Base-by-base conservation (phyloP, 2,329 filamentous ascomycete species). In the Colletotrichum karsti region DNA sequence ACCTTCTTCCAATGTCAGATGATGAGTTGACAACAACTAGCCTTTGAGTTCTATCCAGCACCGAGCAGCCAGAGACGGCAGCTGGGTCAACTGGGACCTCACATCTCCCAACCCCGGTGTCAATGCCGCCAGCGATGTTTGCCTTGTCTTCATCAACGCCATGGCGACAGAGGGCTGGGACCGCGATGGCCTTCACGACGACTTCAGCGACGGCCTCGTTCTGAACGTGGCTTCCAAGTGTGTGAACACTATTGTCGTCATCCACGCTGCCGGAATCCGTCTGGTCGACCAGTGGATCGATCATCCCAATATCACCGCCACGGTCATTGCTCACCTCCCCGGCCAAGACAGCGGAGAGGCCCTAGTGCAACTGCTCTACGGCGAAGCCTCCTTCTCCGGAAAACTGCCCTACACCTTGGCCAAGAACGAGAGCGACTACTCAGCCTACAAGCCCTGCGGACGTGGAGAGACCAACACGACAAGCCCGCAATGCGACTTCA, bases 121-220 rank as follows among this genome's bases (percentile, higher is more conserved):
- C 6, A 80, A 85, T 50, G 69, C 63, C 5, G 63, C 57, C 2
- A 83, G 85, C 2, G 86, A 94, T 72, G 84, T 93, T 6, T 96
- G 93, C 71, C 78, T 91, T 3, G 87, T 91, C 1, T 88, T 92
- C 70, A 86, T 88, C 70, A 92, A 92, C 73, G 87, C 84, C 13
- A 92, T 91, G 77, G 88, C 91, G 1, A 90, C 91, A 2, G 93
- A 97, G 79, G 92, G 91, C 0, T 91, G 85, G 71, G 85, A 93
- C 67, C 84, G 89, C 51, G 81, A 87, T 0, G 84, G 83, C 7
- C 81, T 93, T 39, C 84, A 85, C 33, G 93, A 95, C 75, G 91
- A 91, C 67, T 88, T 88, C 60, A 89, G 87, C 1, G 89, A 92
- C 69, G 78, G 76, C 0, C 78, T 91, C 0, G 83, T 92, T 48